Percentiles rank a stretch among this genome's conserved stretches.
These are phyloP conservation scores for Dothiorella sarmentorum DNA, from an alignment of 2,329 filamentous ascomycete genomes.

Conservation along the genomic window DNA sequence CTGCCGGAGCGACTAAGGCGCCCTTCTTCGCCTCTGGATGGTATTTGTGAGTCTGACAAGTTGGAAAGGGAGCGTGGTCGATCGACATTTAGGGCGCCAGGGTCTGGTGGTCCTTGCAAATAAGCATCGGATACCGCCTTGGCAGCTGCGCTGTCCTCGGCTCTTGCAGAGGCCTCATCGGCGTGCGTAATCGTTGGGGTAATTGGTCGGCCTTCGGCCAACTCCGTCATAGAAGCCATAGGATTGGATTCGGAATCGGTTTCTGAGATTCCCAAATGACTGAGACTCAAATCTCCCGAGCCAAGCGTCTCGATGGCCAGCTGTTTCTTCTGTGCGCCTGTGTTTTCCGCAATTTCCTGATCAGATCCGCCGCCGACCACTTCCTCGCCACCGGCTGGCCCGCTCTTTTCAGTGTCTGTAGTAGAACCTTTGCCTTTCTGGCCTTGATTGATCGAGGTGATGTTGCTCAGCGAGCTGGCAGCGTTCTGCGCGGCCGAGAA, in stretches of 20 bases:
- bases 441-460: conserved; percentile 49
- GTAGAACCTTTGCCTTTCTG: conserved; percentile 39
- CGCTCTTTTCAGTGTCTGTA: conserved; percentile 28
- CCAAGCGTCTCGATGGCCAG: conserved; percentile 86
- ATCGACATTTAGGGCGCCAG: conserved; percentile 30
- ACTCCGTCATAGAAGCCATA: conserved; percentile 56
- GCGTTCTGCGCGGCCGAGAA: conserved; percentile 92
- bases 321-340: conserved; percentile 48
- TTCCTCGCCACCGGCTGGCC: conserved; percentile 38
- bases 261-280: conserved; percentile 79
- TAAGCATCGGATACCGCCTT: conserved; percentile 62
- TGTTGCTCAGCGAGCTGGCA: conserved; percentile 71
- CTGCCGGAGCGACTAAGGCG: conserved; percentile 54
- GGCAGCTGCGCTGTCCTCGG: conserved; percentile 57
- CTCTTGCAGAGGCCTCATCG: conserved; percentile 55
- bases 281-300: conserved; percentile 81
- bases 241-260: conserved; percentile 55
- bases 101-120: conserved; percentile 35
- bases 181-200: conserved; percentile 32
- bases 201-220: conserved; percentile 34
- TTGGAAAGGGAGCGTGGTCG: conserved; percentile 40
- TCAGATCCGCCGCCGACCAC: conserved; percentile 36
- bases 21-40: conserved; percentile 59
- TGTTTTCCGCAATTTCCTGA: conserved; percentile 20
- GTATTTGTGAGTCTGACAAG: conserved; percentile 34